Evolutionary conservation across 129 eudicot species (phyloP), one percentile per base, ranked within the genome.

Genomic region (Flaveria linearis): DNA sequence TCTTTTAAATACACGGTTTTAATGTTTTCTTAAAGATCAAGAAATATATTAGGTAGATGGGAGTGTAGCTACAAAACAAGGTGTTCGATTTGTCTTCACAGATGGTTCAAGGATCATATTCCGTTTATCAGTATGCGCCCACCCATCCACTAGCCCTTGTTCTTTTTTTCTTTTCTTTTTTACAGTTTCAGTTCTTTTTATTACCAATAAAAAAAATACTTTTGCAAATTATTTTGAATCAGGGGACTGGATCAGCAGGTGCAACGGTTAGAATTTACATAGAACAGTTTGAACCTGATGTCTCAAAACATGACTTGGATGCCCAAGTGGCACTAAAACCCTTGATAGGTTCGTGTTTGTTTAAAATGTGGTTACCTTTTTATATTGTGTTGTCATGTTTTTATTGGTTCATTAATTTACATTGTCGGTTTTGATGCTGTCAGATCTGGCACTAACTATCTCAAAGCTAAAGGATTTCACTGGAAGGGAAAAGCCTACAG

Each of bases 211-310:
- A 63, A 63, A 30, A 14, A 15, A 0, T 57, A 20, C 9, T 57
- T 57, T 9, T 61, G 68, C 13, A 61, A 62, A 28, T 28, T 6
- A 14, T 13, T 63, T 15, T 30, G 16, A 63, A 28, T 15, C 7
- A 94, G 97, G 97, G 99, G 56, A 95, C 99, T 53, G 99, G 97
- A 30, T 95, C 99, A 46, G 99, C 97, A 36, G 97, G 97, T 78
- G 97, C 99, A 42, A 95, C 99, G 23, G 94, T 91, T 45, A 86
- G 97, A 57, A 74, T 95, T 39, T 95, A 95, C 81, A 89, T 95
- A 65, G 97, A 95, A 80, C 99, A 91, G 81, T 95, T 87, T 50
- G 99, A 95, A 86, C 96, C 96, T 42, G 97, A 95, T 83, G 94
- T 73, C 78, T 87, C 96, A 26, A 95, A 89, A 82, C 99, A 95